Evolutionary conservation across 1,284 basidiomycete genomes (phyloP).

Genomic region (Hymenochaete sp.): DNA sequence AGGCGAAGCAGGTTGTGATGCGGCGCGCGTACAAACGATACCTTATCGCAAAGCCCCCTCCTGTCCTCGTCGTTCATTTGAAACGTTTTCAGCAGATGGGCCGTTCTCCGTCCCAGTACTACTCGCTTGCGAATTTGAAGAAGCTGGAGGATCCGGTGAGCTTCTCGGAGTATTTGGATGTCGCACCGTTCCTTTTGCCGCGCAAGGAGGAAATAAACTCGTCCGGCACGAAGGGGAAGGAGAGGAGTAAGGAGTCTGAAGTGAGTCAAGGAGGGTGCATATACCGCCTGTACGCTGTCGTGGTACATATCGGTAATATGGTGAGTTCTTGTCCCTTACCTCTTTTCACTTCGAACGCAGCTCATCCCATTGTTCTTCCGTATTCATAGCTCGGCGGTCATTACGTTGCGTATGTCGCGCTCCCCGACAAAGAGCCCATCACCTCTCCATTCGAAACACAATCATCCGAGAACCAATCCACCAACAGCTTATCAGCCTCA

Average conservation of each 20-base stretch:
- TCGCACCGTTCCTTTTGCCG: conserved; percentile 82
- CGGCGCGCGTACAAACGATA: conserved; percentile 89
- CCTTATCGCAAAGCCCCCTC: conserved; percentile 79
- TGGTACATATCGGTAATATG: conserved; percentile 89
- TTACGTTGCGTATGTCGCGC: conserved; percentile 73
- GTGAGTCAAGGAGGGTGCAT: conserved; percentile 25
- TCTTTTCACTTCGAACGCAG: conserved; percentile 9
- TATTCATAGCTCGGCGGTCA: conserved; percentile 64
- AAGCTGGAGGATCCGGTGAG: conserved; percentile 84
- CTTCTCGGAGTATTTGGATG: conserved; percentile 80
- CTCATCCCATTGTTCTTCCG: conserved; percentile 11
- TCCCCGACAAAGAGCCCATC: conserved; percentile 29
- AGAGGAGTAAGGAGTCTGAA: conserved; percentile 23
- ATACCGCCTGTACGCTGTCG: conserved; percentile 75
- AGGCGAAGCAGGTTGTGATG: conserved; percentile 58
- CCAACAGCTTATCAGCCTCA: conserved; percentile 8
- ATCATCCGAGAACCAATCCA: not conserved
- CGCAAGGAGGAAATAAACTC: conserved; percentile 58
- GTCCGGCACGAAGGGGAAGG: conserved; percentile 18
- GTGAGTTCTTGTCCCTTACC: conserved; percentile 31
- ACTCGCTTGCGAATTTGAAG: conserved; percentile 60
- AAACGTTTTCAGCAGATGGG: conserved; percentile 83
- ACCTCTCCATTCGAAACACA: not conserved
- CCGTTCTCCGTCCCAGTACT: conserved; percentile 39
- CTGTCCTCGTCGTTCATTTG: conserved; percentile 84